These are phyloP conservation scores for Neonothopanus nambi DNA, from an alignment of 1,284 basidiomycete species.

Conservation along the genomic window DNA sequence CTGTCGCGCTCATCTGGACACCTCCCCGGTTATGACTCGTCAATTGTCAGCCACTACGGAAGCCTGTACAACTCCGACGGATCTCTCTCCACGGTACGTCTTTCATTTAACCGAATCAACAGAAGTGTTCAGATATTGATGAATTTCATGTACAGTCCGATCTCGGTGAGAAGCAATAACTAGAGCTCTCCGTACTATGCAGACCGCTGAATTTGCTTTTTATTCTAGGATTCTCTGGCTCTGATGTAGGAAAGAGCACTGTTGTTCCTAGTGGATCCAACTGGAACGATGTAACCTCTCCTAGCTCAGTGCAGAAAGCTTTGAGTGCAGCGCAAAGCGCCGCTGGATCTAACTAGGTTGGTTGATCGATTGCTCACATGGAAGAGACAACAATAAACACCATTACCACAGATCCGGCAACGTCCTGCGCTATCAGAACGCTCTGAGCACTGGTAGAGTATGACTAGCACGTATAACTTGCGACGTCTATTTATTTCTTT, in stretches of 20 bases:
- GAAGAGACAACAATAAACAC: no score
- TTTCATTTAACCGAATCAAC: no score
- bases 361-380: no score
- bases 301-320: slow-evolving; percentile 14
- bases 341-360: no score
- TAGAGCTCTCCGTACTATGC: background rate
- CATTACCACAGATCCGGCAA: no score
- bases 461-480: no score
- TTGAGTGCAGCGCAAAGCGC: slow-evolving; percentile 14
- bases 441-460: no score
- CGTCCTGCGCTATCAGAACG: no score
- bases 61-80: slow-evolving; percentile 11
- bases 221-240: slow-evolving; percentile 16
- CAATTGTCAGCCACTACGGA: slow-evolving; percentile 15
- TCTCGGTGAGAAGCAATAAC: no score
- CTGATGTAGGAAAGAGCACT: slow-evolving; percentile 13
- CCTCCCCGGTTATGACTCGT: slow-evolving; percentile 12
- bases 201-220: background rate
- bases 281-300: slow-evolving; percentile 17
- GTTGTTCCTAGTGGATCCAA: slow-evolving; percentile 17
- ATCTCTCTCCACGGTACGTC: slow-evolving; percentile 13
- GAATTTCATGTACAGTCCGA: no score
- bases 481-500: no score
- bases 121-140: no score
- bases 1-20: slow-evolving; percentile 3